Conservation (phyloP, 306 rosid genomes). For the Gleditsia sinensis region DNA sequence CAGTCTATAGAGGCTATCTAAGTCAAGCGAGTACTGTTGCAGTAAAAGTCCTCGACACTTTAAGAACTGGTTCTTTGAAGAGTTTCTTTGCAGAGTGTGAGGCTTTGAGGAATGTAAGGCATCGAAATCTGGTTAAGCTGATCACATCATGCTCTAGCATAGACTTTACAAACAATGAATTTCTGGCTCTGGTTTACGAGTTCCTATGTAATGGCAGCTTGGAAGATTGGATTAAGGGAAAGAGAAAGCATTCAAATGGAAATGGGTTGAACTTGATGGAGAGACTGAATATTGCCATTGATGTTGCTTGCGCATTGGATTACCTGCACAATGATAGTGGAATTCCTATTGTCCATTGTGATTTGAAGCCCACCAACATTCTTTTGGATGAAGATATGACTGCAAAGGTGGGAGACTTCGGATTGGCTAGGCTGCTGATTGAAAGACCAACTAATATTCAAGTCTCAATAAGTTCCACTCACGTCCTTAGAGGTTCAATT, state of each 20-base stretch:
- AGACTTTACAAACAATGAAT: conserved; percentile 60
- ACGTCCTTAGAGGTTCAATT: conserved; percentile 66
- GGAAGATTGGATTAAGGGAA: conserved; percentile 74
- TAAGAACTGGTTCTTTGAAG: conserved; percentile 48
- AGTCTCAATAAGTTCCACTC: conserved; percentile 50
- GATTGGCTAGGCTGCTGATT: conserved; percentile 61
- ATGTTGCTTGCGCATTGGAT: conserved; percentile 61
- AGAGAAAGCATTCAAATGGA: conserved; percentile 47
- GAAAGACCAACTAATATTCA: conserved; percentile 37
- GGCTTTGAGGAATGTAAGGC: conserved; percentile 60
- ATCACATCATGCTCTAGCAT: conserved; percentile 76
- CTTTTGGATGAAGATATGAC: conserved; percentile 59
- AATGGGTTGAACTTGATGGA: conserved; percentile 53
- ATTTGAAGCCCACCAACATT: conserved; percentile 78
- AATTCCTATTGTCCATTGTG: conserved; percentile 70
- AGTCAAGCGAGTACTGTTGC: conserved; percentile 49
- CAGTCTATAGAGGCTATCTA: conserved; percentile 61
- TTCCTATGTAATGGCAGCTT: conserved; percentile 62
- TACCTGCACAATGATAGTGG: conserved; percentile 71
- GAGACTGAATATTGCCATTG: conserved; percentile 64
- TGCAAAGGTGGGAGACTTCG: conserved; percentile 81
- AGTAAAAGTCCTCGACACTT: conserved; percentile 64
- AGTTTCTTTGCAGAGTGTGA: conserved; percentile 81
- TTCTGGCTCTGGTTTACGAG: conserved; percentile 71
- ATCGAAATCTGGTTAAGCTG: conserved; percentile 64